These are phyloP conservation scores for Knufia fluminis DNA, from an alignment of 2,329 filamentous ascomycete species.

Conservation along the genomic window DNA sequence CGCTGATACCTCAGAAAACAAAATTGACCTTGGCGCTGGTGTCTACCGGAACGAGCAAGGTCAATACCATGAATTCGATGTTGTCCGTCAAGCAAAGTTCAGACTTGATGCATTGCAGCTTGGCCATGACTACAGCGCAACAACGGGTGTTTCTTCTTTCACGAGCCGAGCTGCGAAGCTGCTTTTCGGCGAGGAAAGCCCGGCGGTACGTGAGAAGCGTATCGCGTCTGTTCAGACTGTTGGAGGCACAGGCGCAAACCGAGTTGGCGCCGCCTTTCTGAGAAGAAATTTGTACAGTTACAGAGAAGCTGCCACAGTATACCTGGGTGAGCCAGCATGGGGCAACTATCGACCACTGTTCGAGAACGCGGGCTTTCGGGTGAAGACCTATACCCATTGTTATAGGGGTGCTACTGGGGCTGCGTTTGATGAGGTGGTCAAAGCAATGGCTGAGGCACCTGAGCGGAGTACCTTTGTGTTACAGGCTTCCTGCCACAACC, in stretches of 20 bases:
- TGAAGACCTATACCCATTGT: conserved; percentile 87
- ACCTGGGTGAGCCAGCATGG: conserved; percentile 93
- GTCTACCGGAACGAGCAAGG: conserved; percentile 32
- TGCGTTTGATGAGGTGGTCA: conserved; percentile 51
- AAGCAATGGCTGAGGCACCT: conserved; percentile 76
- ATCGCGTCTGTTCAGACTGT: conserved; percentile 63
- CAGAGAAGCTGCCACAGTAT: conserved; percentile 37
- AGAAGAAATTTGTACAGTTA: conserved; percentile 45
- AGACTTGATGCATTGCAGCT: too few relatives aligned
- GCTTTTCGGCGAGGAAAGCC: neutral
- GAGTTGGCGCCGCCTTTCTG: conserved; percentile 79
- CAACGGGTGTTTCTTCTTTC: neutral
- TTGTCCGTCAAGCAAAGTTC: too few relatives aligned
- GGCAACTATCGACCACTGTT: conserved; percentile 97
- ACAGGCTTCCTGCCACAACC: conserved; percentile 94
- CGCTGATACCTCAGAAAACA: conserved; percentile 24
- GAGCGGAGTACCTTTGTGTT: conserved; percentile 75
- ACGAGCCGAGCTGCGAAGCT: neutral
- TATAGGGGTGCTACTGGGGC: conserved; percentile 46
- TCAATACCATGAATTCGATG: conserved; percentile 30
- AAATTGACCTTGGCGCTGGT: conserved; percentile 32
- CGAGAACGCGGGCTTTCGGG: conserved; percentile 65
- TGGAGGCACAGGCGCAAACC: conserved; percentile 88
- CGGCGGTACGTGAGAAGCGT: too few relatives aligned
- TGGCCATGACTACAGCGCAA: neutral